Conservation (phyloP, 441 rosid genomes). For the Corymbia citriodora region DNA sequence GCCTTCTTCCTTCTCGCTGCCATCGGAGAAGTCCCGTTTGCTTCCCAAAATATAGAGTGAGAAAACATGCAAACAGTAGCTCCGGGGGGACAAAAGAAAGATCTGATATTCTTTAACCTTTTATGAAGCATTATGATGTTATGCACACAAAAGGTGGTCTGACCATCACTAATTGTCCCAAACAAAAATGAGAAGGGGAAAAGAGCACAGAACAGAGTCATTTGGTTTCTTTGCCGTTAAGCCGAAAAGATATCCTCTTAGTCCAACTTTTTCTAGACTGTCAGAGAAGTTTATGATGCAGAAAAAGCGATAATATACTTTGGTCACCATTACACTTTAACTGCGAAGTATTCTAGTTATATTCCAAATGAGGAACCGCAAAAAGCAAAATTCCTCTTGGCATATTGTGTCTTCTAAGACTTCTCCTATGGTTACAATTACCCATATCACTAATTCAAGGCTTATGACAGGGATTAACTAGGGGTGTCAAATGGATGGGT, state of each 20-base stretch:
- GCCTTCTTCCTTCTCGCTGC: not conserved
- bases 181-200: accelerated
- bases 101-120: not conserved
- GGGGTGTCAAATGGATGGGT: no score
- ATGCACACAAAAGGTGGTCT: not conserved
- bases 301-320: not conserved
- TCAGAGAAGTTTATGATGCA: not conserved
- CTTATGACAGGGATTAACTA: no score
- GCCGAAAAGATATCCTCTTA: not conserved
- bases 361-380: no score
- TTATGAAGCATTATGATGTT: not conserved
- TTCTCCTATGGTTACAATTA: no score
- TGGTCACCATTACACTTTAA: not conserved
- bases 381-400: no score
- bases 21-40: not conserved
- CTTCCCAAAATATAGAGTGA: not conserved
- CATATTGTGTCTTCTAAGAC: no score
- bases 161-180: accelerated
- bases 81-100: not conserved
- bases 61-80: not conserved
- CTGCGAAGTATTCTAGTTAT: not conserved
- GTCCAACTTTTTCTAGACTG: not conserved
- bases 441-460: no score
- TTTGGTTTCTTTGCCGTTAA: not conserved
- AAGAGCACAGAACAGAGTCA: not conserved